Evolutionary conservation across 2,329 filamentous ascomycete genomes (phyloP).

Genomic region (Microdochium bolleyi): DNA sequence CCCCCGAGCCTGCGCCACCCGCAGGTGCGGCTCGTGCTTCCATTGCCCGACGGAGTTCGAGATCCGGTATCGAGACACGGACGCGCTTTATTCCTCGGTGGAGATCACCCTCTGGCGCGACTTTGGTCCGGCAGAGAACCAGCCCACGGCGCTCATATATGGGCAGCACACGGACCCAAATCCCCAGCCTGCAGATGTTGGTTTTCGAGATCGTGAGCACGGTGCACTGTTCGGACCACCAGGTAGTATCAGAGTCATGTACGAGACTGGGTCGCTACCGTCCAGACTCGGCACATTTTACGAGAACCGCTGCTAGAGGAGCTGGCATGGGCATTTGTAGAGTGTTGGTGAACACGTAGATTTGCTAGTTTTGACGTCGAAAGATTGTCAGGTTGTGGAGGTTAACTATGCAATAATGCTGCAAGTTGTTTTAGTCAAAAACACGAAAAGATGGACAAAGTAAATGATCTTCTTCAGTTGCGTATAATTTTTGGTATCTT

Average conservation of each 20-base stretch:
- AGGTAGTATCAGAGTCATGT: not conserved
- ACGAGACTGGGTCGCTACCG: too few species aligned
- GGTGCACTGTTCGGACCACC: not conserved
- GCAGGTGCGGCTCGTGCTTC: not conserved
- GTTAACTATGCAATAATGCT: not conserved
- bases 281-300: too few species aligned
- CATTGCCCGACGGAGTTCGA: not conserved
- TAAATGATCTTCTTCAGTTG: not conserved
- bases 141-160: not conserved
- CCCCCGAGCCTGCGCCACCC: too few species aligned
- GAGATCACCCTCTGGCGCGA: not conserved
- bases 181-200: not conserved
- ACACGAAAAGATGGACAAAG: too few species aligned
- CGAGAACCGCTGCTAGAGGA: too few species aligned
- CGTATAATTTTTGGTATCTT: too few species aligned
- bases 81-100: not conserved
- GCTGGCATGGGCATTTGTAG: not conserved
- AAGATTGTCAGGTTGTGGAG: too few species aligned
- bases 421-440: not conserved
- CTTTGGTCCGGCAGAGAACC: not conserved
- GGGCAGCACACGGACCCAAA: not conserved
- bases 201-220: not conserved
- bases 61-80: not conserved
- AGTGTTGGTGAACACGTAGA: too few species aligned
- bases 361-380: too few species aligned